These are phyloP conservation scores for Aleurites moluccanus DNA, from an alignment of 441 rosid genomes.

Conservation along the genomic window DNA sequence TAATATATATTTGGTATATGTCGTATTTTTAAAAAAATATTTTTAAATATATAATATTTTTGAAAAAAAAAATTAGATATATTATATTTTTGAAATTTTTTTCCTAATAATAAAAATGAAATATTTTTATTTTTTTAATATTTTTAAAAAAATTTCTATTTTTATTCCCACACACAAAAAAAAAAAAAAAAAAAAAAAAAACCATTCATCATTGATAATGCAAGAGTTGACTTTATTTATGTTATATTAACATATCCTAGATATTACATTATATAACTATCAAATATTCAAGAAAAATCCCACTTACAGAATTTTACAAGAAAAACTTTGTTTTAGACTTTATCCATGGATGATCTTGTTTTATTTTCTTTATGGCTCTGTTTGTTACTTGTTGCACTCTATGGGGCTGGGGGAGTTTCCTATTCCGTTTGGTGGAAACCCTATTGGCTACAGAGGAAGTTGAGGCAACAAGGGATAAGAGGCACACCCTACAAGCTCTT, in stretches of 20 bases:
- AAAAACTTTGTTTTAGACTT: not conserved
- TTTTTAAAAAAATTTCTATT: too few relatives aligned
- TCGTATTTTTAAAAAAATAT: too few relatives aligned
- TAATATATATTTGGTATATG: too few relatives aligned
- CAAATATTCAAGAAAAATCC: too few relatives aligned
- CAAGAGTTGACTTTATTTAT: not conserved
- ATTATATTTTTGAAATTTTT: too few relatives aligned
- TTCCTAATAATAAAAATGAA: too few relatives aligned
- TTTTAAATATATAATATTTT: too few relatives aligned
- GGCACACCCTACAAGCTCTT: slow-evolving; percentile 40
- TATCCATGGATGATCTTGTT: slow-evolving; percentile 20
- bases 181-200: too few relatives aligned
- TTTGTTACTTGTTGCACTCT: slow-evolving; percentile 17
- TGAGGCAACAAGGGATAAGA: slow-evolving; percentile 36
- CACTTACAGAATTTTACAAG: not conserved
- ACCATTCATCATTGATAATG: not conserved
- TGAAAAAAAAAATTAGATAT: too few relatives aligned
- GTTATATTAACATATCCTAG: not conserved
- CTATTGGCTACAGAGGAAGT: slow-evolving; percentile 28
- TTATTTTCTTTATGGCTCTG: not conserved
- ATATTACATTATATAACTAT: too few relatives aligned
- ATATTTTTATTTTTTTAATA: too few relatives aligned
- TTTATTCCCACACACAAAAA: too few relatives aligned
- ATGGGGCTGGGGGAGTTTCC: slow-evolving; percentile 23
- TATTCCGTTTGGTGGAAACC: slow-evolving; percentile 49